Evolutionary conservation across 495 filamentous ascomycete species (phyloP).

Genomic region (Daldinia grandis): DNA sequence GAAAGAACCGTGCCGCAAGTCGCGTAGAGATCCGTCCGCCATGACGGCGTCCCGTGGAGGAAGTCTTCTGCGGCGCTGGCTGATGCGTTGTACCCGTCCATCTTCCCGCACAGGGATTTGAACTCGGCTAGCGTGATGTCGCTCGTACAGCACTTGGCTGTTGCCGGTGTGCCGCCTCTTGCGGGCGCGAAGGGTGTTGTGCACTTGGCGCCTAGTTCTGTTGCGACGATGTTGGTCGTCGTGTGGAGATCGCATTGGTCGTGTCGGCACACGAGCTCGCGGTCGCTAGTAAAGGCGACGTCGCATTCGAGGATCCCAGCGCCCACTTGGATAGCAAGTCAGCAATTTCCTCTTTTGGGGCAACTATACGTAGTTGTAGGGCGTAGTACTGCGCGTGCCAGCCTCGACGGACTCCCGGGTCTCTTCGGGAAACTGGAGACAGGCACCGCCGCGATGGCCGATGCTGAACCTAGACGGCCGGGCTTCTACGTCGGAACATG

Average conservation of each 20-base stretch:
- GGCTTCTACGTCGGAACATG: conserved; percentile 59
- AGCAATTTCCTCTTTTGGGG: background rate
- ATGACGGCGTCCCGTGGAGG: conserved; percentile 61
- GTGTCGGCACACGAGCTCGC: conserved; percentile 69
- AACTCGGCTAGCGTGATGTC: conserved; percentile 69
- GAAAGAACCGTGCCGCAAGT: conserved; percentile 63
- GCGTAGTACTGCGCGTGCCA: conserved; percentile 52
- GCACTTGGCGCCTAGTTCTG: conserved; percentile 67
- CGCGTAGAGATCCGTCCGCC: conserved; percentile 66
- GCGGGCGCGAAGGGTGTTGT: conserved; percentile 66
- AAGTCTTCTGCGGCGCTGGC: conserved; percentile 63
- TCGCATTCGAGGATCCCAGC: conserved; percentile 72
- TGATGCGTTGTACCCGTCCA: conserved; percentile 64
- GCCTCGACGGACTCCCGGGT: conserved; percentile 61
- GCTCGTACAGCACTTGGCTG: conserved; percentile 68
- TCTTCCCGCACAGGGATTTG: conserved; percentile 67
- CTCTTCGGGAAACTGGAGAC: conserved; percentile 70
- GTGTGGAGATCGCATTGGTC: conserved; percentile 70
- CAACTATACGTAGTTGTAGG: background rate
- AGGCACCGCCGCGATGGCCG: conserved; percentile 65
- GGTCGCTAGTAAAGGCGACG: conserved; percentile 68
- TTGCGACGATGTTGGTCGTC: conserved; percentile 68
- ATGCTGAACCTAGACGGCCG: conserved; percentile 59
- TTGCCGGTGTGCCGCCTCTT: conserved; percentile 48
- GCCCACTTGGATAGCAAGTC: conserved; percentile 50